Base-by-base conservation (phyloP, 2,329 filamentous ascomycete species). In the Aspergillus aculeatinus region DNA sequence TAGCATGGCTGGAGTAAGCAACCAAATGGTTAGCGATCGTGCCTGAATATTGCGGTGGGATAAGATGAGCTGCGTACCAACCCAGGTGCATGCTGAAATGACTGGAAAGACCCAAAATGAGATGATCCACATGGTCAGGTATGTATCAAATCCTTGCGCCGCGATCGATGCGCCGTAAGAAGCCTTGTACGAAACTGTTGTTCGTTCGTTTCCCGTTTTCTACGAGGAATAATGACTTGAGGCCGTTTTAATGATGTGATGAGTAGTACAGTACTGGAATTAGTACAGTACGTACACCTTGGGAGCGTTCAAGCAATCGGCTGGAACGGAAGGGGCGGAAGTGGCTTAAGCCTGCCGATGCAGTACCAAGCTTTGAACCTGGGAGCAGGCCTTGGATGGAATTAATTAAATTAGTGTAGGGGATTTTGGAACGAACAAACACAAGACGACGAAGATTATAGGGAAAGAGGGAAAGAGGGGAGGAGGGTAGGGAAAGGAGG, bases 101-200 rank as follows among this genome's bases (percentile, higher is more conserved):
- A 87, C 73, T 27, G 86, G 86, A 31, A 88, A 79, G 31, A 86
- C 72, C 85, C 78, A 80, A 60, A 78, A 79, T 31, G 79, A 80
- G 51, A 80, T 64, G 35, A 78, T 70, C 77, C 77, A 79, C 77
- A 79, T 79, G 21, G 48, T 61, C 72, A 58, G 27, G 27, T 29
- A 29, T 29, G 25, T 19, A 42, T 39, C 2, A 23, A 35, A 10
- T 44, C 49, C 19, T 27, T 44, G 44, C 25, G 25, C 33, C 48
- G 19, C 19, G 48, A 29, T 16, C n/a, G 23, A 39, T 3, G 21
- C 16, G 35, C 14, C 21, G 44, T 47, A 42, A 27, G 48, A 29
- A 9, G 7, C 27, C 27, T 29, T 29, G 27, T 29, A 9, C 7
- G 7, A 29, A 9, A 29, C 27, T 10, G 27, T 29, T 4, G 29